Evolutionary conservation across 495 filamentous ascomycete species (phyloP), one percentile per base, ranked within the genome.

Genomic region (Physcia stellaris): DNA sequence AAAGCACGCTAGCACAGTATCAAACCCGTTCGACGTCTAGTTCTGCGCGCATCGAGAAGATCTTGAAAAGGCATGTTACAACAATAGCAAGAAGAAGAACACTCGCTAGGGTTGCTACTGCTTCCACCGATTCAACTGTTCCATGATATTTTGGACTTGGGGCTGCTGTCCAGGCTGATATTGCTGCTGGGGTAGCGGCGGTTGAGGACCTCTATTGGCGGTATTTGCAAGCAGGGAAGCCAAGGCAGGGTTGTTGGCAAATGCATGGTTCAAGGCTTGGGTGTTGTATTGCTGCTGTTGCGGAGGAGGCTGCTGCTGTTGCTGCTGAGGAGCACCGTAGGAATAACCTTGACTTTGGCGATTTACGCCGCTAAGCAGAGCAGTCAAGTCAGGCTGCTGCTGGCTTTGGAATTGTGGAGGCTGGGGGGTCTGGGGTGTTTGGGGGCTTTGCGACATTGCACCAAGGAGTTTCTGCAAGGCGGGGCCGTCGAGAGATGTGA

Each of bases 391-490:
- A 7, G 70, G 64, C 18, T 50, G 42, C 23, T 34, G 53, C 13
- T 48, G 43, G 21, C 16, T 31, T 16, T 50, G 58, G 27, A 26
- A n/a, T 40, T 35, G 24, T 18, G 35, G 18, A 20, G 37, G 39
- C n/a, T 45, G 45, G 13, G 42, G 30, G 11, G 33, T 41, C 15
- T 42, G 24, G 3, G 42, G 42, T 16, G 39, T 36, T 32, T 45
- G 40, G 21, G 52, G 49, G 23, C 43, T 55, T 19, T 61, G 50
- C 15, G 71, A 64, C 28, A 82, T 60, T 5, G 72, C 70, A 3
- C 73, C 73, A 13, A 94, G 50, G 13, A 94, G 71, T 21, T 75
- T 77, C 49, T 86, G 79, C 2, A 94, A 61, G 6, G 75, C 71
- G 11, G 73, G 64, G 18, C 79, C 71, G 48, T 94, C 82, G 11